Conservation (phyloP, 2,329 filamentous ascomycete species). For the Nannizziopsis barbatae region DNA sequence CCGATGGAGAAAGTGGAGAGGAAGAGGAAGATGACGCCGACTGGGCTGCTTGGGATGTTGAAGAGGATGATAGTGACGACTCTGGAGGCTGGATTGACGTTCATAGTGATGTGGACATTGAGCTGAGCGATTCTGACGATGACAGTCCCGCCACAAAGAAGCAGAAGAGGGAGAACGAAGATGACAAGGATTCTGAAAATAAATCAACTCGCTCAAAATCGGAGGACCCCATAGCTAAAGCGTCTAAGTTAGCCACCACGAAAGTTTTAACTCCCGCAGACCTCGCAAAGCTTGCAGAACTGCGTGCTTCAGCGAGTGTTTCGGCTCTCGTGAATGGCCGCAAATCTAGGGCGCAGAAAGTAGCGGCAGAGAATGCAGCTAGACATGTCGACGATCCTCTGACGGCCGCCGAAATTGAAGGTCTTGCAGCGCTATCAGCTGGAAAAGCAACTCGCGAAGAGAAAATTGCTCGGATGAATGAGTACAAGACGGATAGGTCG, state of each 20-base stretch:
- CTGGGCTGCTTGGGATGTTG: slow-evolving; percentile 50
- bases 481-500: slow-evolving; percentile 63
- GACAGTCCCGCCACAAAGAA: slow-evolving; percentile 57
- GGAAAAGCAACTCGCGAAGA: slow-evolving; percentile 85
- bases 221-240: slow-evolving; percentile 22
- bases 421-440: slow-evolving; percentile 57
- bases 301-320: slow-evolving; percentile 62
- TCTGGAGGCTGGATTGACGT: slow-evolving; percentile 93
- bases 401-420: slow-evolving; percentile 85
- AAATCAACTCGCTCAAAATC: slow-evolving; percentile 16
- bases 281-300: slow-evolving; percentile 83
- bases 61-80: slow-evolving; percentile 51
- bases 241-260: slow-evolving; percentile 72
- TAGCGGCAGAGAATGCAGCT: slow-evolving; percentile 32
- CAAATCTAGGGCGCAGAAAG: slow-evolving; percentile 37
- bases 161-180: slow-evolving; percentile 19
- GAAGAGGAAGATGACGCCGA: slow-evolving; percentile 50
- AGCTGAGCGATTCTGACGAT: slow-evolving; percentile 62
- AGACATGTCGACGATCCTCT: slow-evolving; percentile 78
- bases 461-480: slow-evolving; percentile 68
- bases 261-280: slow-evolving; percentile 92
- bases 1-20: slow-evolving; percentile 50
- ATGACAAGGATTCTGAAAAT: slow-evolving; percentile 30
- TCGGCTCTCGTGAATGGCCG: slow-evolving; percentile 47
- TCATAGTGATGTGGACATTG: slow-evolving; percentile 65